These are phyloP conservation scores for Penicillium simplicissimum DNA, from an alignment of 495 filamentous ascomycete genomes.

Conservation along the genomic window DNA sequence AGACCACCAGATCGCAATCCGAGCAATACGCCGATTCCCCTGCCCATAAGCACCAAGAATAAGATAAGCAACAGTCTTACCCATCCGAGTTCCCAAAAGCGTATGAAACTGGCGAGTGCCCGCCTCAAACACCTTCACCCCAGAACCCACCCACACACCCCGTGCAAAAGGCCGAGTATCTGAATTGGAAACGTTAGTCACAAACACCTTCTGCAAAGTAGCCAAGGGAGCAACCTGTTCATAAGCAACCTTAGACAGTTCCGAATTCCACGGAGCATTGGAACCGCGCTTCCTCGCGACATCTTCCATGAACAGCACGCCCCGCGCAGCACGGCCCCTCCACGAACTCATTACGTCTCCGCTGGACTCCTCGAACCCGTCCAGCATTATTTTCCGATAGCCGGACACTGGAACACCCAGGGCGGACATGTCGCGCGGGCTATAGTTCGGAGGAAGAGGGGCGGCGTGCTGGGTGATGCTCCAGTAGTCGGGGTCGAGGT, in stretches of 20 bases:
- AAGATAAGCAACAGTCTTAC: not conserved
- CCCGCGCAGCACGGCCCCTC: not conserved
- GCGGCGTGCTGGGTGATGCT: not conserved
- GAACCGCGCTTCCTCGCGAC: not conserved
- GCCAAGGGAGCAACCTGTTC: not conserved
- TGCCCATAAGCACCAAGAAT: conserved; percentile 1
- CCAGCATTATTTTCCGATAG: not conserved
- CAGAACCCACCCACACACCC: not conserved
- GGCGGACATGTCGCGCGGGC: not conserved
- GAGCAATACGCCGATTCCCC: not conserved
- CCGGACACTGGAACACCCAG: not conserved
- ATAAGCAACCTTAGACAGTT: not conserved
- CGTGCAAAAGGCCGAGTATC: not conserved
- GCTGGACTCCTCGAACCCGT: not conserved
- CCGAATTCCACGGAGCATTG: not conserved
- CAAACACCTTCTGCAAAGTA: not conserved
- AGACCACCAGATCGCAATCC: not conserved
- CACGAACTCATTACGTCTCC: not conserved
- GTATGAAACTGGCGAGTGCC: not conserved
- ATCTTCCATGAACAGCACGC: not conserved
- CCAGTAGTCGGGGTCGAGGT: not conserved
- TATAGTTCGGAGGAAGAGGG: not conserved
- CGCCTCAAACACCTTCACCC: not conserved
- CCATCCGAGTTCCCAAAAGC: not conserved
- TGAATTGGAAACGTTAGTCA: not conserved